Conservation (phyloP, 225 moss, liverwort and hornwort genomes). For the Straminergon stramineum region DNA sequence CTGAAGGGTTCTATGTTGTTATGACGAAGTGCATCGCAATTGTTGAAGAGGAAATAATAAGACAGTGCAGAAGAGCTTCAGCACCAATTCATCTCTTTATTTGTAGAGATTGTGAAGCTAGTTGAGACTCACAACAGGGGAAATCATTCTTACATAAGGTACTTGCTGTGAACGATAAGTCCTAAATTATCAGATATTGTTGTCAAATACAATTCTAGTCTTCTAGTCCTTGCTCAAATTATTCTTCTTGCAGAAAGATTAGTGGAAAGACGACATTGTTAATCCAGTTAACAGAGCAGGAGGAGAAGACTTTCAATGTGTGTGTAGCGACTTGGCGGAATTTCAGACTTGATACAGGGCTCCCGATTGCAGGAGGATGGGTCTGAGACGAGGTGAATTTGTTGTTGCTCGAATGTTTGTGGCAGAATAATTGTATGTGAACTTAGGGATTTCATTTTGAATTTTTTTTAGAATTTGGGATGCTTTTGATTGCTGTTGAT, state of each 20-base stretch:
- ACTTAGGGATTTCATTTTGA: not conserved
- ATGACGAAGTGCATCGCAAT: not conserved
- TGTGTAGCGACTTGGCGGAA: constrained; percentile 46
- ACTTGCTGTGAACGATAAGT: constrained; percentile 48
- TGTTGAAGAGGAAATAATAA: not conserved
- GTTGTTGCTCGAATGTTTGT: not conserved
- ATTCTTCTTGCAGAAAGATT: constrained; percentile 55
- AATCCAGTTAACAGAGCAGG: constrained; percentile 49
- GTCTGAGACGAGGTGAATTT: constrained; percentile 59
- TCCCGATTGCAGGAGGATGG: constrained; percentile 81
- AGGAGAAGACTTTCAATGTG: constrained; percentile 49
- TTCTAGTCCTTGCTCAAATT: not conserved
- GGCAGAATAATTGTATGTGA: not conserved
- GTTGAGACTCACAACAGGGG: constrained; percentile 61
- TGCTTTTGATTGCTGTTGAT: not conserved
- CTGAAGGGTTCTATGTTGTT: not conserved
- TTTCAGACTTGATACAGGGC: constrained; percentile 51
- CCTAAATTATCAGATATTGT: not conserved
- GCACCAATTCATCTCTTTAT: constrained; percentile 30
- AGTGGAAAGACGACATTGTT: constrained; percentile 43
- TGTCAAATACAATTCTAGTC: not conserved
- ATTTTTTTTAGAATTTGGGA: not conserved
- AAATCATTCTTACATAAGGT: constrained; percentile 44
- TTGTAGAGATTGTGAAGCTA: constrained; percentile 52
- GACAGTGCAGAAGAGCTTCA: not conserved